These are phyloP conservation scores for Magnaporthiopsis incrustans DNA, from an alignment of 2,329 filamentous ascomycete genomes.

Conservation along the genomic window DNA sequence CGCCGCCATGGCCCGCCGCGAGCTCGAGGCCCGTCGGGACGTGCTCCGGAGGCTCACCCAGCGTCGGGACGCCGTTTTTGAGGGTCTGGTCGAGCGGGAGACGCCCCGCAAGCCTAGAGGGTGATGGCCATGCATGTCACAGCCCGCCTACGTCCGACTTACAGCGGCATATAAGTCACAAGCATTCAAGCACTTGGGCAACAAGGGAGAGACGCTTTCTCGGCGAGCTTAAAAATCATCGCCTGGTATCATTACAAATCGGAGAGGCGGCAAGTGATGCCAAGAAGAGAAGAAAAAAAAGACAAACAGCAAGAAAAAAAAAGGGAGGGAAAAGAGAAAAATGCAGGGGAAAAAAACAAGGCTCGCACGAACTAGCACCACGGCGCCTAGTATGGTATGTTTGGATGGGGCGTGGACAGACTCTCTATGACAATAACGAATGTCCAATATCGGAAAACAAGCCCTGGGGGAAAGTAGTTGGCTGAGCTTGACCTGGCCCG, in stretches of 20 bases:
- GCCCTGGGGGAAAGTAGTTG: not conserved
- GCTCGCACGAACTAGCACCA: not conserved
- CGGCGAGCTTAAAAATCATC: not conserved
- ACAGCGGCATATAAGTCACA: not conserved
- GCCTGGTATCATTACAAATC: not conserved
- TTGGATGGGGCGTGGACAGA: not conserved
- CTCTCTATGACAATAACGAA: not conserved
- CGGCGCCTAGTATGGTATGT: not conserved
- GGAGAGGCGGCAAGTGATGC: no score
- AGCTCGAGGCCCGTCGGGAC: conserved; percentile 58
- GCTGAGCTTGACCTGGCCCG: not conserved
- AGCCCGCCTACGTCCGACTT: not conserved
- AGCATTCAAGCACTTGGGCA: not conserved
- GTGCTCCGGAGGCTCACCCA: conserved; percentile 55
- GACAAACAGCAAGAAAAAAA: no score
- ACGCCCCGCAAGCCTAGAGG: conserved; percentile 37
- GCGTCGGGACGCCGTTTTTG: conserved; percentile 66
- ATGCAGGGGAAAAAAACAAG: not conserved
- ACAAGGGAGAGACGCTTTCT: not conserved
- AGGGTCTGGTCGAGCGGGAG: conserved; percentile 57
- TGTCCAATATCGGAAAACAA: not conserved
- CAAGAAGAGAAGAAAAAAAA: no score
- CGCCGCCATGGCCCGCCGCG: conserved; percentile 56
- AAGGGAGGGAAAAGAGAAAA: not conserved
- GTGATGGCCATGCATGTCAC: not conserved